Percentiles rank a stretch among this genome's conserved stretches.
phyloP scores from a whole-genome alignment of 2,329 filamentous ascomycete genomes.

The Clarireedia paspali region DNA sequence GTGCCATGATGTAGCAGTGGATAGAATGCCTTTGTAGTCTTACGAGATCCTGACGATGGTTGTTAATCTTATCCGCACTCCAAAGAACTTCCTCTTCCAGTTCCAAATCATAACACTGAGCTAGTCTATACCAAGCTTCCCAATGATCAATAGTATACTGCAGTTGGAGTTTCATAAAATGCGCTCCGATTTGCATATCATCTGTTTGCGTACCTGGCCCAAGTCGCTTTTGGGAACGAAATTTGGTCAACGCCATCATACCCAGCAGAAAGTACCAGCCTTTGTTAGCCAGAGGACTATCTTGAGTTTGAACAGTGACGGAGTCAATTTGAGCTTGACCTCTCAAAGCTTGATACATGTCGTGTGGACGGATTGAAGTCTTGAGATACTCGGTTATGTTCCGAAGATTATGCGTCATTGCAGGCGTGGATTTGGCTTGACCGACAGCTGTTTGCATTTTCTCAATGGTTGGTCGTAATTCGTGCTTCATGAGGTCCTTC shows the following conservation, averaged over 20 bases:
- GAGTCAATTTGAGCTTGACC: slow-evolving; percentile 71
- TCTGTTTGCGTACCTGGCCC: slow-evolving; percentile 31
- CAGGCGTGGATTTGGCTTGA: slow-evolving; percentile 66
- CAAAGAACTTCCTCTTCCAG: slow-evolving; percentile 35
- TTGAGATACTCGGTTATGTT: slow-evolving; percentile 77
- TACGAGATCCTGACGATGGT: slow-evolving; percentile 29
- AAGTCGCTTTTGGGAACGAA: slow-evolving; percentile 37
- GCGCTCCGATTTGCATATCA: slow-evolving; percentile 31
- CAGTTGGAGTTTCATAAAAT: slow-evolving; percentile 32
- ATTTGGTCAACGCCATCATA: slow-evolving; percentile 81
- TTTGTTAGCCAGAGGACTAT: slow-evolving; percentile 66
- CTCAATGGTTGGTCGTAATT: slow-evolving; percentile 83
- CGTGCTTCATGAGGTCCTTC: slow-evolving; percentile 86
- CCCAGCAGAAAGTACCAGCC: slow-evolving; percentile 92
- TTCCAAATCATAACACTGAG: slow-evolving; percentile 33
- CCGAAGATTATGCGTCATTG: slow-evolving; percentile 80
- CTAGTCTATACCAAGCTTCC: slow-evolving; percentile 36
- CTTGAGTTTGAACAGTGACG: slow-evolving; percentile 57
- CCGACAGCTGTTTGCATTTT: slow-evolving; percentile 86
- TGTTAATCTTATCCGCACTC: slow-evolving; percentile 35
- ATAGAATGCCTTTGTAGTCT: slow-evolving; percentile 30
- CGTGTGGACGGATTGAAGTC: slow-evolving; percentile 72
- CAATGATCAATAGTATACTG: slow-evolving; percentile 31
- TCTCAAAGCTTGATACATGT: slow-evolving; percentile 71
- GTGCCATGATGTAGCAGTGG: slow-evolving; percentile 53